Evolutionary conservation across 2,329 filamentous ascomycete species (phyloP).

Genomic region (Fusarium sp.): DNA sequence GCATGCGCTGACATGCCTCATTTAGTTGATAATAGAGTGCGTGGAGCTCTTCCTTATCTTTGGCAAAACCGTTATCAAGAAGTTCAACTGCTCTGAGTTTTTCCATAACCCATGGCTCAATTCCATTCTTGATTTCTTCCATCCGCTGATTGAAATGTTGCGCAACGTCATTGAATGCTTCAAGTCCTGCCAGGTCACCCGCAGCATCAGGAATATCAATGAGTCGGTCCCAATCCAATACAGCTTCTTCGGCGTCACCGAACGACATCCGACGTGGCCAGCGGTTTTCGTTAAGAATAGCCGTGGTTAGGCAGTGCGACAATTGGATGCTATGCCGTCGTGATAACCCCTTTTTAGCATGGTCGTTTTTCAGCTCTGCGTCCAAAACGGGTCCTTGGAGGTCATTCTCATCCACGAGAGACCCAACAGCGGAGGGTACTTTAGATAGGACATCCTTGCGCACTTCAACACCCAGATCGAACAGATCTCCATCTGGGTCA

Average conservation of each 20-base stretch:
- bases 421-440: slow-evolving; percentile 69
- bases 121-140: slow-evolving; percentile 62
- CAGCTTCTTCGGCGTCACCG: slow-evolving; percentile 79
- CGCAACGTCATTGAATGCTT: slow-evolving; percentile 65
- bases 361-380: slow-evolving; percentile 61
- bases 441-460: slow-evolving; percentile 59
- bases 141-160: slow-evolving; percentile 68
- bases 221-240: slow-evolving; percentile 75
- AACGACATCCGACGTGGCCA: slow-evolving; percentile 83
- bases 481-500: slow-evolving; percentile 48
- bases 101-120: slow-evolving; percentile 72
- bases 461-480: slow-evolving; percentile 57
- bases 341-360: slow-evolving; percentile 64
- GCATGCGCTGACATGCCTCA: slow-evolving; percentile 77
- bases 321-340: slow-evolving; percentile 72
- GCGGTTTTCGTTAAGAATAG: slow-evolving; percentile 66
- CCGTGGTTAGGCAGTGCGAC: slow-evolving; percentile 50
- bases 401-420: slow-evolving; percentile 70
- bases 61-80: slow-evolving; percentile 72
- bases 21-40: slow-evolving; percentile 76
- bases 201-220: slow-evolving; percentile 56
- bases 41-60: slow-evolving; percentile 75
- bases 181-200: slow-evolving; percentile 47
- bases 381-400: slow-evolving; percentile 66
- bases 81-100: slow-evolving; percentile 69